Conservation (phyloP, 441 rosid species). For the Viola pubescens region DNA sequence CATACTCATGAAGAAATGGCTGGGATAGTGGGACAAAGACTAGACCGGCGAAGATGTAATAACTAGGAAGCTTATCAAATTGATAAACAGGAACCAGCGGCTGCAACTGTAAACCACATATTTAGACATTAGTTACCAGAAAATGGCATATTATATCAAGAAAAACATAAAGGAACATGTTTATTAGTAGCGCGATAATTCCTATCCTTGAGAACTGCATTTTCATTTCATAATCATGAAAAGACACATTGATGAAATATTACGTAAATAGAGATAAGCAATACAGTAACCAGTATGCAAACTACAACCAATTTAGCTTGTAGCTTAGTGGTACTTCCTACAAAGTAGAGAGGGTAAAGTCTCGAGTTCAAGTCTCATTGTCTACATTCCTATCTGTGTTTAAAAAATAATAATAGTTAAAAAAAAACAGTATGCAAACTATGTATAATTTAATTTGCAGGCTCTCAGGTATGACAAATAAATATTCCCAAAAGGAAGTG, state of each 20-base stretch:
- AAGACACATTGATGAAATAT: not conserved
- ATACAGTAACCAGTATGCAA: no score
- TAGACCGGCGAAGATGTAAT: constrained; percentile 76
- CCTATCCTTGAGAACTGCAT: not conserved
- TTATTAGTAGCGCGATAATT: not conserved
- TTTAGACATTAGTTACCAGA: not conserved
- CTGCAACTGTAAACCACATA: constrained; percentile 51
- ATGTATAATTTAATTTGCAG: no score
- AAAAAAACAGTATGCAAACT: no score
- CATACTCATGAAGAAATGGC: constrained; percentile 78
- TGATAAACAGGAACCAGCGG: constrained; percentile 80
- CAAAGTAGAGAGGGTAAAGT: no score
- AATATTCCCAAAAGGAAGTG: no score
- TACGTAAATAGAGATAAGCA: no score
- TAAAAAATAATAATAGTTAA: no score
- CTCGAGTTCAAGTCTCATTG: no score
- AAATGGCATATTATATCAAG: not conserved
- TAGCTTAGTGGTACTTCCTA: no score
- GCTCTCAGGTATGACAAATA: no score
- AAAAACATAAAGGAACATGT: not conserved
- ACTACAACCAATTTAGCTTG: no score
- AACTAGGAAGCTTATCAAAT: constrained; percentile 73
- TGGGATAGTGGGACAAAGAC: constrained; percentile 73
- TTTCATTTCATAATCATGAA: not conserved
- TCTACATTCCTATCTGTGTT: no score